Evolutionary conservation across 805 yeast genomes (phyloP).

Genomic region (Yarrowia divulgata): DNA sequence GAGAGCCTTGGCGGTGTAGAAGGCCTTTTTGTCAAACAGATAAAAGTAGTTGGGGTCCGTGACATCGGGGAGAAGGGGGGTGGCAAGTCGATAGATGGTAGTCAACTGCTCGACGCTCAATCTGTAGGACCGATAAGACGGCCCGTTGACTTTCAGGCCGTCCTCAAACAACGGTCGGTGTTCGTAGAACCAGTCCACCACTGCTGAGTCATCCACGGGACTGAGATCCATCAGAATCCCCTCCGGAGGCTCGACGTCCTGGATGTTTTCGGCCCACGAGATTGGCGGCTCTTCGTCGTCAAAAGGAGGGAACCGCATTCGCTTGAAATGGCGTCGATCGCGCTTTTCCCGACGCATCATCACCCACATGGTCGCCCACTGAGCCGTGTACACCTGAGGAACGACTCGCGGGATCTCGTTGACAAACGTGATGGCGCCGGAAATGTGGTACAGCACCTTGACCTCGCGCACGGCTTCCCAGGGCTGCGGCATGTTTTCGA

Average conservation of each 20-base stretch:
- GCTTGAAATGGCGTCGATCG: constrained; percentile 85
- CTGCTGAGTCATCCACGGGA: constrained; percentile 64
- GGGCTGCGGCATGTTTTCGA: constrained; percentile 98
- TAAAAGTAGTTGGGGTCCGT: constrained; percentile 67
- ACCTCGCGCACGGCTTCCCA: constrained; percentile 93
- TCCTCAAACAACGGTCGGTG: constrained; percentile 73
- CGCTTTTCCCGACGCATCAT: constrained; percentile 94
- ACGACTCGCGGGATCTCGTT: constrained; percentile 91
- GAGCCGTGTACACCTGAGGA: constrained; percentile 89
- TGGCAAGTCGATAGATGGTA: constrained; percentile 67
- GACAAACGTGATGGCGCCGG: constrained; percentile 96
- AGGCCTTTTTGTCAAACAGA: constrained; percentile 78
- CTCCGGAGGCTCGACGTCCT: constrained; percentile 74
- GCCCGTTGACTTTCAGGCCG: constrained; percentile 67
- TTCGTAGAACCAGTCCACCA: constrained; percentile 83
- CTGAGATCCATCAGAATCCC: constrained; percentile 73
- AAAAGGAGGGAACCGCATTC: constrained; percentile 94
- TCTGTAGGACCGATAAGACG: constrained; percentile 77
- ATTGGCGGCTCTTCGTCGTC: constrained; percentile 98
- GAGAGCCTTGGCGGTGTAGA: constrained; percentile 89
- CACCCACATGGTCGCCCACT: constrained; percentile 94
- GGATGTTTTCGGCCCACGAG: constrained; percentile 79
- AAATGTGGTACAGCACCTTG: constrained; percentile 82
- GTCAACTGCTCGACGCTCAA: constrained; percentile 68
- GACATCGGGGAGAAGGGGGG: constrained; percentile 71